Base-by-base conservation (phyloP, 441 rosid genomes). In the Adansonia grandidieri region DNA sequence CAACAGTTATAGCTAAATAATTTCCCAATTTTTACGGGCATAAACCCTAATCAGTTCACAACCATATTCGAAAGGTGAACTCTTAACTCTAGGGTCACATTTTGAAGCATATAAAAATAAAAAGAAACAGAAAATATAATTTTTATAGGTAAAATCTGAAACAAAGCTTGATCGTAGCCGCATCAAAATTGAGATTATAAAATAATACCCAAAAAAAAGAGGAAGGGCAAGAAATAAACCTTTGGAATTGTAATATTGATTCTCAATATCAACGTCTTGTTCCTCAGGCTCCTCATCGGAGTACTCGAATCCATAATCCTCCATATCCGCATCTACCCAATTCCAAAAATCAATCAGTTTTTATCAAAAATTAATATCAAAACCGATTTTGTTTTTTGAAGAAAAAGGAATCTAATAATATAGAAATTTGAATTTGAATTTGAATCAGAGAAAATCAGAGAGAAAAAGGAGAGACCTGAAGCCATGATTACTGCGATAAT, bases 251-350 rank as follows among this genome's bases (percentile, higher is more conserved):
- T 97, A 97, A 74, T 97, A 97, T 78, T 96, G 99, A 68, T 97
- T 94, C 87, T 93, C 99, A 73, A 93, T 97, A 75, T 92, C 99
- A 77, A 93, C 98, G 79, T 97, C 98, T 83, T 97, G 98, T 75
- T 96, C 98, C 82, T 94, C 98, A 9, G 94, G 99, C 86, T 96
- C 99, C 81, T 93, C 98, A 62, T 96, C 98, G 19, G 99, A 96
- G 88, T 96, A 96, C 84, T 90, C 99, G 65, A 93, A 92, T 58
- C 99, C 99, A 70, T 96, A 96, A 82, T 96, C 99, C 80, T 94
- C 99, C 99, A 96, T 96, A 87, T 96, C 99, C 42, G 98, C 98
- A 90, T 96, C 99, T 96, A 87, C 78, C 77, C 2, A 70, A 66
- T 42, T 61, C 75, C 72, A 51, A 32, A 44, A 51, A 19, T 6